Base-by-base conservation (phyloP, 257 asterid genomes). In the Solanum ossicruentum region DNA sequence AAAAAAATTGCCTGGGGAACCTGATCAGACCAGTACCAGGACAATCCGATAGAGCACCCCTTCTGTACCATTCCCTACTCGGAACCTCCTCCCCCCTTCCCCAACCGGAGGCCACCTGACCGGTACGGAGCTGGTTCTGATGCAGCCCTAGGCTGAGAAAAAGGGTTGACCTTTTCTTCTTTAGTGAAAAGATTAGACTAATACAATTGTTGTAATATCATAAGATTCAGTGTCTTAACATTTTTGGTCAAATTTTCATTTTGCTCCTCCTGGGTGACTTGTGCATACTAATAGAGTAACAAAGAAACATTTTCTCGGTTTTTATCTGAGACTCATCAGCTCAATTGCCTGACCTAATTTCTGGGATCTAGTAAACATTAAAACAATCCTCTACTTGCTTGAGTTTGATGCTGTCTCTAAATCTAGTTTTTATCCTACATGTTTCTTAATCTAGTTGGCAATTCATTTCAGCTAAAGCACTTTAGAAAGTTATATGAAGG, bases 401-500 rank as follows among this genome's bases (percentile, higher is more conserved):
- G 65, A 78, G 49, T 78, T 52, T 28, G 47, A 52, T 28, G 1
- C 47, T 12, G 12, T 20, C 36, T 45, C 49, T 52, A 52, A 49
- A 52, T 78, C 83, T 78, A 78, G 47, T 16, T 78, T 77, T 26
- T 78, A 26, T 52, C 65, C 49, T 78, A 52, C 66, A 52, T 54
- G 49, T 78, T 78, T 52, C 83, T 70, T 54, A 60, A 81, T 69
- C 20, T 84, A 18, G 13, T 70, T 54, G 84, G 83, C 75, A 84
- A 23, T 84, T 82, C 39, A 87, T 89, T 89, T 86, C 98, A 96
- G 99, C 92, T 96, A 77, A 96, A 94, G 91, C 92, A 84, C 75
- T 92, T 88, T 87, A 92, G 87, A 84, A 92, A 88, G 66, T 90
- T 92, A 47, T 96, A 96, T 72, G 98, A 95, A 88, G 90, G 98